Conservation (phyloP, 1,284 basidiomycete species). For the Mixia osmundae region DNA sequence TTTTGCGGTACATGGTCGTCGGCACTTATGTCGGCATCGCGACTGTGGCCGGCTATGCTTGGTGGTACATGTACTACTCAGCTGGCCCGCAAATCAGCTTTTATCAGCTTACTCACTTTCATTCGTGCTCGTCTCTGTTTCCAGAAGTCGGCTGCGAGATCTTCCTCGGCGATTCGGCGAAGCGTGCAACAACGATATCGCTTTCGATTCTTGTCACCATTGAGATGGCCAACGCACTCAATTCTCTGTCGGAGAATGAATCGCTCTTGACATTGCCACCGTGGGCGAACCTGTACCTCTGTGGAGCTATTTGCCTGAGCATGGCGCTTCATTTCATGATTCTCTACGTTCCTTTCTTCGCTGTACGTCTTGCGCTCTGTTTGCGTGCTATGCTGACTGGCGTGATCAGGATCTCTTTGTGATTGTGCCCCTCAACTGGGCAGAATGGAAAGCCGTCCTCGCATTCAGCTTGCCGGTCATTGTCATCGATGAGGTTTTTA, state of each 20-base stretch:
- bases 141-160: constrained; percentile 77
- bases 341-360: constrained; percentile 83
- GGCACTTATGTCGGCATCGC: constrained; percentile 84
- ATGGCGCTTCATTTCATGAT: constrained; percentile 86
- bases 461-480: constrained; percentile 71
- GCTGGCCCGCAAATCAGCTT: constrained; percentile 82
- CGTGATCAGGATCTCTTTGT: constrained; percentile 49
- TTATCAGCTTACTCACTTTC: constrained; percentile 82
- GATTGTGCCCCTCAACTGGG: constrained; percentile 71
- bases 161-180: constrained; percentile 64
- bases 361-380: constrained; percentile 30
- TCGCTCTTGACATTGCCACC: constrained; percentile 64
- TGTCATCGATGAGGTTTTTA: constrained; percentile 71
- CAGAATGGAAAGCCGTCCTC: constrained; percentile 87
- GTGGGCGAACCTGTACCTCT: constrained; percentile 83
- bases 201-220: constrained; percentile 77
- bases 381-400: neutral
- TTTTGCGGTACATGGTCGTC: constrained; percentile 82
- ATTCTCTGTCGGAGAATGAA: constrained; percentile 88
- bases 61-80: constrained; percentile 90
- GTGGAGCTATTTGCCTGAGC: constrained; percentile 60
- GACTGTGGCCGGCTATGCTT: constrained; percentile 88
- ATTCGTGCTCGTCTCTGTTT: constrained; percentile 59
- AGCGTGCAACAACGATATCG: constrained; percentile 82
- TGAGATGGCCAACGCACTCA: constrained; percentile 98